phyloP scores from a whole-genome alignment of 169 alveolate species.

The Cryptosporidium tyzzeri region DNA sequence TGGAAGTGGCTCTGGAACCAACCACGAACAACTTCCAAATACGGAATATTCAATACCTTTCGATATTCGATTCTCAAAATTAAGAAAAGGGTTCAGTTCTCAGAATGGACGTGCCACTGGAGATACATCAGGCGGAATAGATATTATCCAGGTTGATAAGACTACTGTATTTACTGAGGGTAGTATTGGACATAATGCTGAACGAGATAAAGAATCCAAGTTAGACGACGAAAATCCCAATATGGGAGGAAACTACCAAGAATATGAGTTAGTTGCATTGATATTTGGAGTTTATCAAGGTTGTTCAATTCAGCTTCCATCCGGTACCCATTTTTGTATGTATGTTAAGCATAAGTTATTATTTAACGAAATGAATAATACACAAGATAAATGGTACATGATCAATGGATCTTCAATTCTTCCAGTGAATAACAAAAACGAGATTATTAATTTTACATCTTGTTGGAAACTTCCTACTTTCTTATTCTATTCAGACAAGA shows the following conservation, averaged over 20 bases:
- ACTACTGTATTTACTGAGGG: background rate
- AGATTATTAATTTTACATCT: constrained; percentile 11
- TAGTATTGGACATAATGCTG: background rate
- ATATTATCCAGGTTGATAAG: constrained; percentile 21
- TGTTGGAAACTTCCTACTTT: constrained; percentile 54
- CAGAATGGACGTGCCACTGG: background rate
- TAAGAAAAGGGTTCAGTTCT: constrained; percentile 34
- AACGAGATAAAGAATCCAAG: background rate
- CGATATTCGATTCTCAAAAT: constrained; percentile 24
- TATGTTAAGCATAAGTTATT: constrained; percentile 34
- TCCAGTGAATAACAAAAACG: constrained; percentile 36
- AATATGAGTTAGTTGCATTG: constrained; percentile 34
- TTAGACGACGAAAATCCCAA: background rate
- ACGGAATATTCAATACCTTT: constrained; percentile 30
- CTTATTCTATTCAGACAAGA: constrained; percentile 29
- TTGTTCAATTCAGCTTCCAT: constrained; percentile 50
- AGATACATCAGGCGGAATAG: constrained; percentile 7
- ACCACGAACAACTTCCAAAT: background rate
- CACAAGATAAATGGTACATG: constrained; percentile 36
- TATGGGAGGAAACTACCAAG: background rate
- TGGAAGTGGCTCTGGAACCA: background rate
- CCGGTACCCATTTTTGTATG: constrained; percentile 69
- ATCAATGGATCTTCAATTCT: constrained; percentile 46
- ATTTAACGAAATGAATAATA: constrained; percentile 10
- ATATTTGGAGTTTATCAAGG: constrained; percentile 65